phyloP scores from a whole-genome alignment of 2,329 filamentous ascomycete species.

The Talaromyces pinophilus region DNA sequence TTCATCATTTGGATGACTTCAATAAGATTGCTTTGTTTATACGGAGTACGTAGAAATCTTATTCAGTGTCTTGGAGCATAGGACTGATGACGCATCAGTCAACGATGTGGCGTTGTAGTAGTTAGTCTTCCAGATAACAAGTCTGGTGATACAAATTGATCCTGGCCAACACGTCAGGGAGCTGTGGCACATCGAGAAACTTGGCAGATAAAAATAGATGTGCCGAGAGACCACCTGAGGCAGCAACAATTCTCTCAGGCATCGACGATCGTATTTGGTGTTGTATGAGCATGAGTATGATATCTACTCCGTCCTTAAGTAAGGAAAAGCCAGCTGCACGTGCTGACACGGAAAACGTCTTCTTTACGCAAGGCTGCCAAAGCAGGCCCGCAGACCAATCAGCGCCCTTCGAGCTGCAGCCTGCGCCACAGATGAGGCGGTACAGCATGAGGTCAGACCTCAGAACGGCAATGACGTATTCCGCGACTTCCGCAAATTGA shows the following conservation, averaged over 20 bases:
- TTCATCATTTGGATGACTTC: background rate
- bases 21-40: background rate
- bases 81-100: background rate
- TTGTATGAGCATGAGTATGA: background rate
- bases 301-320: background rate
- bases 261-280: background rate
- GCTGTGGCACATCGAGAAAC: background rate
- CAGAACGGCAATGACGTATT: slow-evolving; percentile 16
- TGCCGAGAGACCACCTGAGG: background rate
- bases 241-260: background rate
- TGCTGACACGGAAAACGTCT: slow-evolving; percentile 16
- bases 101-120: background rate
- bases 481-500: slow-evolving; percentile 18
- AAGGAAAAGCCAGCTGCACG: background rate
- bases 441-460: background rate
- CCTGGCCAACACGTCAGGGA: background rate
- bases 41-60: too few relatives aligned
- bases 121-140: background rate
- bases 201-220: slow-evolving; percentile 6
- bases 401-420: background rate
- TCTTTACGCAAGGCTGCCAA: slow-evolving; percentile 7
- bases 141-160: background rate
- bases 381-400: background rate
- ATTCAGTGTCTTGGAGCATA: background rate
- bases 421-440: slow-evolving; percentile 21